A percentile compares a stretch with the other conserved stretches of the same genome.
Evolutionary conservation across 2,329 filamentous ascomycete genomes (phyloP).

Genomic region (Diplodia seriata): DNA sequence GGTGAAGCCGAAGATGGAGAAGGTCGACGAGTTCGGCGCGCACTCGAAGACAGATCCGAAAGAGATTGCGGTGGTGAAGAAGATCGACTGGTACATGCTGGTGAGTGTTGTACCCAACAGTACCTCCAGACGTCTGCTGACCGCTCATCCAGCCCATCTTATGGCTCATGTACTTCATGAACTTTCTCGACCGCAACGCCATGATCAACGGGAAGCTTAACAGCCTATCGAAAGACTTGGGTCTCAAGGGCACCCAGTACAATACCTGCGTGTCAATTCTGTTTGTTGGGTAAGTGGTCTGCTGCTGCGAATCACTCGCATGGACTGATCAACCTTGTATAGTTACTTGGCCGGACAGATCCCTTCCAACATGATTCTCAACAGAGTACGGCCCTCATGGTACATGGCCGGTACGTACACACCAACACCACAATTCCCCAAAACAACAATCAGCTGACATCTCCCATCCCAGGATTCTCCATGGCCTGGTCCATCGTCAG

Average conservation of each 20-base stretch:
- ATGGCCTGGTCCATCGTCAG: conserved; percentile 45
- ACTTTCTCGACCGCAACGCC: conserved; percentile 63
- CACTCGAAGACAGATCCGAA: conserved; percentile 45
- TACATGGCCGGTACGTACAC: conserved; percentile 13
- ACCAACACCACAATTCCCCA: not conserved
- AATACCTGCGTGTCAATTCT: conserved; percentile 64
- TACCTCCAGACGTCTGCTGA: not conserved
- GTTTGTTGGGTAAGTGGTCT: conserved; percentile 56
- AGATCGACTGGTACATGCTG: conserved; percentile 43
- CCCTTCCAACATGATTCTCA: conserved; percentile 36
- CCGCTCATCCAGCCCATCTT: conserved; percentile 43
- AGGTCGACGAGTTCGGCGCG: conserved; percentile 46
- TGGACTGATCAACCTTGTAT: conserved; percentile 57
- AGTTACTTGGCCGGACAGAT: conserved; percentile 35
- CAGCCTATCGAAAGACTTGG: conserved; percentile 63
- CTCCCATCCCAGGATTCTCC: not conserved
- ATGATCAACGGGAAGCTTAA: conserved; percentile 69
- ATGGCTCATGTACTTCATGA: conserved; percentile 52
- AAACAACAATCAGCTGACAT: not conserved
- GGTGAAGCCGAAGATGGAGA: conserved; percentile 33
- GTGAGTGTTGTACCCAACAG: not conserved
- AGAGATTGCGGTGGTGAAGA: conserved; percentile 45
- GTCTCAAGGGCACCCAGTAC: conserved; percentile 13
- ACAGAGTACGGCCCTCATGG: conserved; percentile 9
- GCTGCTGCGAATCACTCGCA: conserved; percentile 47